phyloP scores from a whole-genome alignment of 140 eudicot species.

The Senecio squalidus region DNA sequence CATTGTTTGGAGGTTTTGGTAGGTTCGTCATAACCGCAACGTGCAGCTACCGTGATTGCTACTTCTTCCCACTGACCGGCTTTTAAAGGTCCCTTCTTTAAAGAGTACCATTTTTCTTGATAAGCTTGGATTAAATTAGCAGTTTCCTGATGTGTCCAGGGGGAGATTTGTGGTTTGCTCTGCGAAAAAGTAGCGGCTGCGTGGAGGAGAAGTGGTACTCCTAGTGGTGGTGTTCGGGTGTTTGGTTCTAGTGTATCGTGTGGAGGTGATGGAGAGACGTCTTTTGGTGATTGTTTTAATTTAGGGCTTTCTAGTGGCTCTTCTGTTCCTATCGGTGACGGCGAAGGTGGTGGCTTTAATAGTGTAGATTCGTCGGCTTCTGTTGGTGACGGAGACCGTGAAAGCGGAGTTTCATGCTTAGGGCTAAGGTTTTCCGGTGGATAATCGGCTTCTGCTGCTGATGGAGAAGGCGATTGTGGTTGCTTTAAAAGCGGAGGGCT shows the following conservation, averaged over 20 bases:
- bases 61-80: slow-evolving; percentile 92
- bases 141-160: slow-evolving; percentile 86
- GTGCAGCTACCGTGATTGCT: slow-evolving; percentile 73
- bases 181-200: slow-evolving; percentile 19
- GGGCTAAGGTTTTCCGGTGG: not conserved
- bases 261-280: slow-evolving; percentile 4
- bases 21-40: slow-evolving; percentile 62
- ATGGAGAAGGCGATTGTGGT: not conserved
- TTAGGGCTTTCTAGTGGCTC: not conserved
- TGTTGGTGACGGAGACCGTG: not conserved
- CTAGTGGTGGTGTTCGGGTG: slow-evolving; percentile 15
- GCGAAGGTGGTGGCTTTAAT: not conserved
- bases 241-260: not conserved
- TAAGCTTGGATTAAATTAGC: slow-evolving; percentile 71
- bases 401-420: too few relatives aligned
- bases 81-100: slow-evolving; percentile 79
- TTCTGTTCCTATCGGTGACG: not conserved
- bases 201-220: slow-evolving; percentile 20
- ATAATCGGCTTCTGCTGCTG: not conserved
- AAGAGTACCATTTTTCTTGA: slow-evolving; percentile 91
- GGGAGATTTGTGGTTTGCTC: slow-evolving; percentile 44
- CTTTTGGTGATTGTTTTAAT: not conserved
- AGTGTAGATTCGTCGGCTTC: not conserved
- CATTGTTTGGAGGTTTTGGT: slow-evolving; percentile 81
- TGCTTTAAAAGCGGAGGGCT: not conserved